Conservation (phyloP, 176 grass and related monocot species). For the Triticum turgidum region DNA sequence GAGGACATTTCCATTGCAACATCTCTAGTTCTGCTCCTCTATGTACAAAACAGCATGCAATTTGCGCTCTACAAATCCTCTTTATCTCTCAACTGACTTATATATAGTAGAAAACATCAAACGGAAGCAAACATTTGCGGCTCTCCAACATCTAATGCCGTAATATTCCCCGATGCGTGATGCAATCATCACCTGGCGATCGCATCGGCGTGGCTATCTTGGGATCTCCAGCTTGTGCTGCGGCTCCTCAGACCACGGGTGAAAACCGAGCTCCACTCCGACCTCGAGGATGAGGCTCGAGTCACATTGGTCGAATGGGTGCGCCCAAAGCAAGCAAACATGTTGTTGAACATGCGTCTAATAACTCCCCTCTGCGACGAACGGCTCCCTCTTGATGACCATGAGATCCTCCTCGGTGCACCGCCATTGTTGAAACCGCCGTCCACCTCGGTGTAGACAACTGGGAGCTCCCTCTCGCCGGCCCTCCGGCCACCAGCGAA, state of each 20-base stretch:
- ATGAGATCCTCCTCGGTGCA: slow-evolving; percentile 43
- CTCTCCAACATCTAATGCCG: not conserved
- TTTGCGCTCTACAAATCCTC: not conserved
- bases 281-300: not conserved
- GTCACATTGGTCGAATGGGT: slow-evolving; percentile 10
- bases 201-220: slow-evolving; percentile 32
- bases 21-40: not conserved
- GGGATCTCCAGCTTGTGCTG: slow-evolving; percentile 42
- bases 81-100: not conserved
- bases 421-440: slow-evolving; percentile 54
- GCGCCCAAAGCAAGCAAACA: slow-evolving; percentile 50
- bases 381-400: slow-evolving; percentile 35
- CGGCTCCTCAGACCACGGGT: slow-evolving; percentile 33
- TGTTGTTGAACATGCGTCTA: slow-evolving; percentile 30
- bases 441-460: slow-evolving; percentile 69
- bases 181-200: slow-evolving; percentile 28
- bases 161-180: not conserved
- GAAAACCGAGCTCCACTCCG: slow-evolving; percentile 23
- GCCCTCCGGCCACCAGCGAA: slow-evolving; percentile 49
- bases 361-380: slow-evolving; percentile 36
- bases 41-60: slow-evolving; percentile 19
- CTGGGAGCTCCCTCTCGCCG: slow-evolving; percentile 50
- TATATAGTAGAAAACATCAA: not conserved
- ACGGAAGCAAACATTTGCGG: slow-evolving; percentile 6
- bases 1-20: slow-evolving; percentile 2